Evolutionary conservation across 2,329 filamentous ascomycete species (phyloP).

Genomic region (Fusarium sublunatum): DNA sequence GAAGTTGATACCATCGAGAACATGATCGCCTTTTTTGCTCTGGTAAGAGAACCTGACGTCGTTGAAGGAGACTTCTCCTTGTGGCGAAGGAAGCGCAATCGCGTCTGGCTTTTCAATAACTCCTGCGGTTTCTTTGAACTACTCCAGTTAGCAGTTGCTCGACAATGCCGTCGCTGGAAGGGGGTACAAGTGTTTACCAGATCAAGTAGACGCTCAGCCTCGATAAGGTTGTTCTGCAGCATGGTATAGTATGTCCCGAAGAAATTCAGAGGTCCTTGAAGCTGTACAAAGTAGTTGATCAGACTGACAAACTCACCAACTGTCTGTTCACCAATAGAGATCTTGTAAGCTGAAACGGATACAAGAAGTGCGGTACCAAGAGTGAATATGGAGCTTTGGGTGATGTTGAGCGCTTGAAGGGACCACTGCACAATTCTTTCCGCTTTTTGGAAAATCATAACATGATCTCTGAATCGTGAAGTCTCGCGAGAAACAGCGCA

Average conservation of each 20-base stretch:
- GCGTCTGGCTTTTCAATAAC: slow-evolving; percentile 57
- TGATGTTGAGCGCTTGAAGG: slow-evolving; percentile 65
- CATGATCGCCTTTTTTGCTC: slow-evolving; percentile 50
- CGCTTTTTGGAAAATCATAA: slow-evolving; percentile 61
- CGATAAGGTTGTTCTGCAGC: slow-evolving; percentile 59
- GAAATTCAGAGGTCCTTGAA: slow-evolving; percentile 71
- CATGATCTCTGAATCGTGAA: slow-evolving; percentile 65
- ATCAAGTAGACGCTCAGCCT: slow-evolving; percentile 59
- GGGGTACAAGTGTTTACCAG: slow-evolving; percentile 46
- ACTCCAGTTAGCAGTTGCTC: slow-evolving; percentile 22
- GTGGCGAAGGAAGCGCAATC: slow-evolving; percentile 44
- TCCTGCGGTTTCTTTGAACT: slow-evolving; percentile 59
- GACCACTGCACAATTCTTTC: slow-evolving; percentile 45
- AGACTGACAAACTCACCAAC: slow-evolving; percentile 68
- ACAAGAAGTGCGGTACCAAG: slow-evolving; percentile 69
- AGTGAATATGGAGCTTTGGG: slow-evolving; percentile 72
- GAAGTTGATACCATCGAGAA: slow-evolving; percentile 56
- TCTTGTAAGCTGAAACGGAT: slow-evolving; percentile 71
- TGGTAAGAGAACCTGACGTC: slow-evolving; percentile 59
- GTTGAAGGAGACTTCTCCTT: slow-evolving; percentile 56
- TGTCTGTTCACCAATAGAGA: slow-evolving; percentile 63
- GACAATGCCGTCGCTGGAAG: fast-evolving
- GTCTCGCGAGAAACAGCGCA: slow-evolving; percentile 70
- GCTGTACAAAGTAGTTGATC: slow-evolving; percentile 69
- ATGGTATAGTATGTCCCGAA: slow-evolving; percentile 64